These are phyloP conservation scores for Cryptosporidium xiaoi DNA, from an alignment of 169 alveolate species.

Conservation along the genomic window DNA sequence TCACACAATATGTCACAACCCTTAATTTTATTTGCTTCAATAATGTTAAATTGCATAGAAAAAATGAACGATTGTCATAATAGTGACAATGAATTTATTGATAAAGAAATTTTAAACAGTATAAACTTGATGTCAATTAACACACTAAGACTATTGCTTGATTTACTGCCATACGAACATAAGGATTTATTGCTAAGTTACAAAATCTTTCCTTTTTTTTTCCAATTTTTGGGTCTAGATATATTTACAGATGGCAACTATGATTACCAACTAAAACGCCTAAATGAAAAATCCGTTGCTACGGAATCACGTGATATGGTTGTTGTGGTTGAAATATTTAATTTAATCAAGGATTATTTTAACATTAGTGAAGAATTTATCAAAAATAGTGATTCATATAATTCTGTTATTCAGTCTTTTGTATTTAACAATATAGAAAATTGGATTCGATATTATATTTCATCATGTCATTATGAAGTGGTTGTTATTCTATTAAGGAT, in stretches of 20 bases:
- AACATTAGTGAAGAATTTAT: neutral
- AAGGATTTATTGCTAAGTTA: neutral
- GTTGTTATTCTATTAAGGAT: conserved; percentile 4
- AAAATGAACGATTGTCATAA: neutral
- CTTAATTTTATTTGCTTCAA: neutral
- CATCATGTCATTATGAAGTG: neutral
- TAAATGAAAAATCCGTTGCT: neutral
- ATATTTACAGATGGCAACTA: neutral
- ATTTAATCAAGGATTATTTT: conserved; percentile 29
- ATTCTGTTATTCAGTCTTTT: neutral
- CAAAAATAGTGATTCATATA: neutral
- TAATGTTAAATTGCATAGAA: conserved; percentile 7
- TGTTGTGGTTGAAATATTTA: conserved; percentile 38
- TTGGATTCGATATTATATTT: conserved; percentile 12
- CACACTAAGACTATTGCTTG: conserved; percentile 17
- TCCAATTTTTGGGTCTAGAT: neutral
- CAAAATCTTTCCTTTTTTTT: conserved; percentile 19
- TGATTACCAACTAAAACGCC: too few relatives aligned
- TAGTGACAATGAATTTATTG: neutral
- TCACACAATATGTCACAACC: neutral
- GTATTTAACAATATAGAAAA: conserved; percentile 22
- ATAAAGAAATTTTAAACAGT: conserved; percentile 5
- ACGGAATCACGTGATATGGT: neutral
- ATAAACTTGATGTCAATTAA: conserved; percentile 21
- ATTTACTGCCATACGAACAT: neutral